Evolutionary conservation across 495 filamentous ascomycete species (phyloP).

Genomic region (Trichoderma gamsii): DNA sequence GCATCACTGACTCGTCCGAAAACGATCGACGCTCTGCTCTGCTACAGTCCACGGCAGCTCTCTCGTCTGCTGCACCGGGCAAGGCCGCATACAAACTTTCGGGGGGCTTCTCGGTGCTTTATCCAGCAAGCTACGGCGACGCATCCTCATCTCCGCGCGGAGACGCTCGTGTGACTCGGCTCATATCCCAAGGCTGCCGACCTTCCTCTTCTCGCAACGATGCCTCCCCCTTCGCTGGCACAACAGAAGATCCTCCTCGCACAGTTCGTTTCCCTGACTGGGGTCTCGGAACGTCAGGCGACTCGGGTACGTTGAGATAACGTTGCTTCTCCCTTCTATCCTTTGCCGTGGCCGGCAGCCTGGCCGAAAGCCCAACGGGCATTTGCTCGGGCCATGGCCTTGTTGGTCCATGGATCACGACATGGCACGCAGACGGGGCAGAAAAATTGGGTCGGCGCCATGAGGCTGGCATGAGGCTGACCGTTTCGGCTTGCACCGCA

Average conservation of each 20-base stretch:
- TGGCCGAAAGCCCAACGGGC: constrained; percentile 6
- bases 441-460: neutral
- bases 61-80: neutral
- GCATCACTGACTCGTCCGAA: too few relatives aligned
- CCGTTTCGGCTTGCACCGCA: neutral
- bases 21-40: neutral
- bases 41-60: neutral
- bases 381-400: neutral
- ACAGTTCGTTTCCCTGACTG: constrained; percentile 2
- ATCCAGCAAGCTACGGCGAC: neutral
- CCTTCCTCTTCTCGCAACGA: constrained; percentile 10
- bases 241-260: constrained; percentile 4
- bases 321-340: neutral
- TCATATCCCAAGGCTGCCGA: neutral
- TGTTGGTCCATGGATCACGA: neutral
- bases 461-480: constrained; percentile 14
- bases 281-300: constrained; percentile 7
- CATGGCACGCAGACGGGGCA: neutral
- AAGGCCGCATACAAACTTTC: neutral
- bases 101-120: neutral
- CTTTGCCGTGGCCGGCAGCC: neutral
- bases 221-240: constrained; percentile 3
- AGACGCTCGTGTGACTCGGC: constrained; percentile 4
- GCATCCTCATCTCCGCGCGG: neutral
- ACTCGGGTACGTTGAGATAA: constrained; percentile 9